These are phyloP conservation scores for Rhamnella rubrinervis DNA, from an alignment of 331 rosid species.

Conservation along the genomic window DNA sequence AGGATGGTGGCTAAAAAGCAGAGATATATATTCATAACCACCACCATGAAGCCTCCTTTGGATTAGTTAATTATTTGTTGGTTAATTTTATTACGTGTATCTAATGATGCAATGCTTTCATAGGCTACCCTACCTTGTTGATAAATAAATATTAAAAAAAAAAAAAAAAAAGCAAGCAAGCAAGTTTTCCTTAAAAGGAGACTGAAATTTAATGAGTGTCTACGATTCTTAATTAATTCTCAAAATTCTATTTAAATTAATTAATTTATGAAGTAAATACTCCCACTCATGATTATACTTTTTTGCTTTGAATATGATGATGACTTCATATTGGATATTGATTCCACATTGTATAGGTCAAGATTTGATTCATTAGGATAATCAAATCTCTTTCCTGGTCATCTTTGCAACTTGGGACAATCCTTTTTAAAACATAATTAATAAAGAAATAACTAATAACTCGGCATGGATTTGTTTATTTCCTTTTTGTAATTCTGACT, in stretches of 20 bases:
- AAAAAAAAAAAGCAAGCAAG: background rate
- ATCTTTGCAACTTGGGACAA: too few relatives aligned
- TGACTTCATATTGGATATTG: conserved; percentile 2
- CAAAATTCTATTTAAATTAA: background rate
- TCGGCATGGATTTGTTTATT: too few relatives aligned
- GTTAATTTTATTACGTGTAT: conserved; percentile 6
- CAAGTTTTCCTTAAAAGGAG: conserved; percentile 9
- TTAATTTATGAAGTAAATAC: background rate
- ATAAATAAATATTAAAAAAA: too few relatives aligned
- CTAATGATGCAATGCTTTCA: conserved; percentile 16
- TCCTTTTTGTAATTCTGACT: too few relatives aligned
- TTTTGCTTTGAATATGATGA: conserved; percentile 10
- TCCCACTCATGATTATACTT: conserved; percentile 6
- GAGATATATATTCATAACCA: conserved; percentile 3
- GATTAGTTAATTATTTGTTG: conserved; percentile 9
- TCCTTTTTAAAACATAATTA: too few relatives aligned
- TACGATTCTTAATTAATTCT: conserved; percentile 1
- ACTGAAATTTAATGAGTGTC: background rate
- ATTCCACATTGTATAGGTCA: background rate
- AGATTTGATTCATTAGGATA: too few relatives aligned
- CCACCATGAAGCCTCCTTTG: conserved; percentile 15
- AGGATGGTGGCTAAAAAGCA: conserved; percentile 13
- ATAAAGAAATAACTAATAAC: too few relatives aligned
- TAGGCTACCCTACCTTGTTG: background rate
- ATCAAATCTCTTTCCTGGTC: too few relatives aligned